Conservation (phyloP, 2,329 filamentous ascomycete genomes). For the Aspergillus luchuensis region DNA sequence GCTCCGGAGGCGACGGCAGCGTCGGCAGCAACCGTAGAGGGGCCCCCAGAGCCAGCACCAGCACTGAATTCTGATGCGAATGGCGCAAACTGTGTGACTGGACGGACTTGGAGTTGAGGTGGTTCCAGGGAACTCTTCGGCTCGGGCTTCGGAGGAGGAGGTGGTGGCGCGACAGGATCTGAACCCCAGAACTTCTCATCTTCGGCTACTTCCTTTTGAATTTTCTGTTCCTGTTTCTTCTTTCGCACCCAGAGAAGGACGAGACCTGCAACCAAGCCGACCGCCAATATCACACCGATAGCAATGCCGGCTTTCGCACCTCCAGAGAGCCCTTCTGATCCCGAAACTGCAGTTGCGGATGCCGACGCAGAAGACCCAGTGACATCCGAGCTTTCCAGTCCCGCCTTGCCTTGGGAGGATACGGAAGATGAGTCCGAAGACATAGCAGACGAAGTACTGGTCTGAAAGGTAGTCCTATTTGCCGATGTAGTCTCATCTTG, state of each 20-base stretch:
- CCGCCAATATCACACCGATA: constrained; percentile 72
- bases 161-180: constrained; percentile 32
- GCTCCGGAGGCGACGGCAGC: constrained; percentile 22
- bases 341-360: constrained; percentile 27
- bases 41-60: constrained; percentile 33
- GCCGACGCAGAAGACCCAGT: constrained; percentile 24
- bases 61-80: constrained; percentile 59
- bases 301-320: constrained; percentile 77
- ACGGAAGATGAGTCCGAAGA: constrained; percentile 14
- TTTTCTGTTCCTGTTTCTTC: constrained; percentile 62
- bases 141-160: constrained; percentile 40
- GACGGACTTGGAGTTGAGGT: constrained; percentile 81
- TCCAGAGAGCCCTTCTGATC: constrained; percentile 43
- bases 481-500: constrained; percentile 12
- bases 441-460: constrained; percentile 23
- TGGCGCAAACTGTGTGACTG: constrained; percentile 74
- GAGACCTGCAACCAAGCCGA: constrained; percentile 67
- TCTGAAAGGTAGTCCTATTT: constrained; percentile 23
- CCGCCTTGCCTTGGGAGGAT: constrained; percentile 13
- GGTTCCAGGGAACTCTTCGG: constrained; percentile 55
- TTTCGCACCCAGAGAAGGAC: constrained; percentile 74
- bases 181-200: constrained; percentile 63
- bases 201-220: constrained; percentile 49
- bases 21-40: constrained; percentile 20
- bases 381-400: constrained; percentile 21